Evolutionary conservation across 1,139 yeast species (phyloP), one percentile per base, ranked within the genome.

Genomic region (Pichia sp.): DNA sequence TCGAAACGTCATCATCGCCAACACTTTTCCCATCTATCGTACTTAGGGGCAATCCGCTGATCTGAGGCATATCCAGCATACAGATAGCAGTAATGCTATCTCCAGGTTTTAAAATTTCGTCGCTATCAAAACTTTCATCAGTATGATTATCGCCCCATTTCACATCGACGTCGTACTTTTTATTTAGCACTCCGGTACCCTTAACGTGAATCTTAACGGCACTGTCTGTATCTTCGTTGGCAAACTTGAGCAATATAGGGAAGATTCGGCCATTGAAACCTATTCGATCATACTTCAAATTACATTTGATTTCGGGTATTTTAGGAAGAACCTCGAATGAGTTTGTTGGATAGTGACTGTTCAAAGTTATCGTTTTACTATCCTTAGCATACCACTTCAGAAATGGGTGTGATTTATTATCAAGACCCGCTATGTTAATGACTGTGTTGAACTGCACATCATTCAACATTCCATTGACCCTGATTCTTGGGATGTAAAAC

Each of bases 291-390:
- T 60, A 51, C 3, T 53, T 47, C 2, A 59, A 42, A 0, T 45
- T 42, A 3, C 66, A 57, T 13, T 55, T 61, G 0, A 66, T 58
- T 2, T 65, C 59, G 3, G 74, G 75, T 2, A 64, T 57, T 40
- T 68, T 63, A n/a, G 74, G 74, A 3, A 67, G 51, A 4, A 69
- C 61, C 37, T 66, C 68, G 48, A 63, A 61, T 8, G 18, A 49
- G 48, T 50, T 53, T 23, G 31, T 31, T 13, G 54, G 52, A 37
- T 41, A 41, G 39, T 49, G 49, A 19, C 28, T 42, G 13, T 22
- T 21, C n/a, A 42, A 25, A 6, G 64, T 54, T n/a, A 61, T 60
- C 34, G 52, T 53, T 12, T 56, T 58, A 25, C 52, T 50, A 16
- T 19, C 26, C 37, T 55, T 28, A 8, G 25, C 31, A 41, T 46